Evolutionary conservation across 2,329 filamentous ascomycete species (phyloP).

Genomic region (Boeremia lycopersici): DNA sequence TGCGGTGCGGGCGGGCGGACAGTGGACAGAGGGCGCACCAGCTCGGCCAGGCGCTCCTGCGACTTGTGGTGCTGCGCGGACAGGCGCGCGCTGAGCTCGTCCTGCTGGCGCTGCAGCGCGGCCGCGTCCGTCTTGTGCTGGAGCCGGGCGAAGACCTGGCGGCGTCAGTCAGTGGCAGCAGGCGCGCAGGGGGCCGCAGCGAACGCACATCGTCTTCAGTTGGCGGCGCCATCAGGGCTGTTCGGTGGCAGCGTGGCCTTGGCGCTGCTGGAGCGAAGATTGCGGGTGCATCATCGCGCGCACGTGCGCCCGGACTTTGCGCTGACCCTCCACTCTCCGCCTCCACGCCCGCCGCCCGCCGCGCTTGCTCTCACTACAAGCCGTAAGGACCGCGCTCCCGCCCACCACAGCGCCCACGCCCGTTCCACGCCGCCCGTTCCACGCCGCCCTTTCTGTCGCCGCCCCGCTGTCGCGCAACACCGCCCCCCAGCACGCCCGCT

Average conservation of each 20-base stretch:
- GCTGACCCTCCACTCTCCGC: neutral
- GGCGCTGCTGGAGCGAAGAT: constrained; percentile 16
- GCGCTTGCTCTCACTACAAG: neutral
- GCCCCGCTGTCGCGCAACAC: too few species aligned
- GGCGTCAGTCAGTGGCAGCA: neutral
- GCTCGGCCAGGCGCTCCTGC: constrained; percentile 66
- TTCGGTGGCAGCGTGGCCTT: constrained; percentile 31
- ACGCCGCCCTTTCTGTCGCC: too few species aligned
- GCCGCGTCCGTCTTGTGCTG: constrained; percentile 64
- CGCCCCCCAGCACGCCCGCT: too few species aligned
- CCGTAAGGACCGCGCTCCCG: too few species aligned
- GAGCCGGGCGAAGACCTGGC: constrained; percentile 65
- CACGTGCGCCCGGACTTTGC: neutral
- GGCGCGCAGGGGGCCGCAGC: neutral
- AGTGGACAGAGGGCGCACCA: constrained; percentile 56
- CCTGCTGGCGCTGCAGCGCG: constrained; percentile 64
- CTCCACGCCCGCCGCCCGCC: neutral
- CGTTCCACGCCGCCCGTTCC: neutral
- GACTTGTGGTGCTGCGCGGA: constrained; percentile 65
- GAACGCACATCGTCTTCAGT: constrained; percentile 54
- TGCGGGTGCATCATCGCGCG: constrained; percentile 9
- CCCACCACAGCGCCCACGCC: too few species aligned
- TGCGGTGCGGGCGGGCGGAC: neutral
- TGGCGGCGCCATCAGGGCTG: constrained; percentile 50
- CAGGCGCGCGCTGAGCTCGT: constrained; percentile 64